phyloP scores from a whole-genome alignment of 2,329 filamentous ascomycete species.

The Alternaria alternata region DNA sequence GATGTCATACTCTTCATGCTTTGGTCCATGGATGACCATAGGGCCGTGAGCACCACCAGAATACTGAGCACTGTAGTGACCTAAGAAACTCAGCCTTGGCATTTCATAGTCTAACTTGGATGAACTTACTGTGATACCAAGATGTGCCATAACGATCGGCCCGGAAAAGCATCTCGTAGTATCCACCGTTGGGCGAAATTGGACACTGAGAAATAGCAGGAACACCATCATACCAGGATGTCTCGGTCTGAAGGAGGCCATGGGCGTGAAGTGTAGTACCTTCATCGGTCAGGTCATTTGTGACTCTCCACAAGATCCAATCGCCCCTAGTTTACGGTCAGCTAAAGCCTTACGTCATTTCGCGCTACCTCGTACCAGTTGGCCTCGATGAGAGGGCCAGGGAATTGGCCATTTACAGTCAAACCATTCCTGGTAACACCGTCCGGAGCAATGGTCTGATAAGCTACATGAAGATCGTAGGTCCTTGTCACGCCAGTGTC shows the following conservation, averaged over 20 bases:
- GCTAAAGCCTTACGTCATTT: not conserved
- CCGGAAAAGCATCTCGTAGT: slow-evolving; percentile 31
- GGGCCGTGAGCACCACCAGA: slow-evolving; percentile 51
- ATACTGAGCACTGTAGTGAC: slow-evolving; percentile 50
- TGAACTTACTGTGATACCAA: slow-evolving; percentile 34
- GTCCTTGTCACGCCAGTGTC: slow-evolving; percentile 45
- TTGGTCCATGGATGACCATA: slow-evolving; percentile 50
- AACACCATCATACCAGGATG: slow-evolving; percentile 49
- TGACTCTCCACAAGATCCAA: slow-evolving; percentile 37
- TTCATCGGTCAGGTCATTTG: slow-evolving; percentile 44
- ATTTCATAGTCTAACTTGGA: slow-evolving; percentile 24
- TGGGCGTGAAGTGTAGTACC: slow-evolving; percentile 49
- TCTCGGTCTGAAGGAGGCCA: slow-evolving; percentile 44
- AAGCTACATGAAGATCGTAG: slow-evolving; percentile 37
- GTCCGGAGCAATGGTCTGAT: slow-evolving; percentile 42
- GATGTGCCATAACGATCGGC: slow-evolving; percentile 43
- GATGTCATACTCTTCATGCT: slow-evolving; percentile 48
- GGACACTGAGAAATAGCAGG: slow-evolving; percentile 48
- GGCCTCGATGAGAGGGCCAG: slow-evolving; percentile 44
- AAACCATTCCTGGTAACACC: slow-evolving; percentile 39
- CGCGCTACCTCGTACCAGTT: slow-evolving; percentile 27
- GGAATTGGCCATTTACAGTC: slow-evolving; percentile 44
- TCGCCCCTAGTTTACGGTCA: slow-evolving; percentile 35
- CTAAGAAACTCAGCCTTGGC: slow-evolving; percentile 20
- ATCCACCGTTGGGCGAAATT: slow-evolving; percentile 40